Evolutionary conservation across 2,329 filamentous ascomycete species (phyloP).

Genomic region (Beauveria caledonica): DNA sequence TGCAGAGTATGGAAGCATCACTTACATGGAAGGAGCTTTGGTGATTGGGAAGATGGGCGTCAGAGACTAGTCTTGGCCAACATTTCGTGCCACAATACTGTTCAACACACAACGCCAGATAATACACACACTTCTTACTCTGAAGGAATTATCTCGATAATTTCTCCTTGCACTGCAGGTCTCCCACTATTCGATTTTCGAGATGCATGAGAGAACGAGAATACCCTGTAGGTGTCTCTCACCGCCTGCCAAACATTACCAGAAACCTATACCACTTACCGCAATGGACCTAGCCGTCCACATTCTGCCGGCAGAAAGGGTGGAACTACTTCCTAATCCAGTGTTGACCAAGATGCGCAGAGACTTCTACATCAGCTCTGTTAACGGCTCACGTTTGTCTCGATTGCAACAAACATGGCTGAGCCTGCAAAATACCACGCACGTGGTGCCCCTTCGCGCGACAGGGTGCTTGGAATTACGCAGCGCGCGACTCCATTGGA

Average conservation of each 20-base stretch:
- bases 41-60: neutral
- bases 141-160: no score
- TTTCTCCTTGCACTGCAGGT: neutral
- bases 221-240: neutral
- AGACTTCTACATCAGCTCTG: constrained; percentile 1
- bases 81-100: neutral
- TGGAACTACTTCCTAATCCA: neutral
- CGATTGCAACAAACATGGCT: constrained; percentile 19
- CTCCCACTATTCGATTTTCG: neutral
- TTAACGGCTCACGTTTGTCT: neutral
- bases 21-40: neutral
- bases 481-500: constrained; percentile 30
- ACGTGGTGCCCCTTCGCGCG: constrained; percentile 26
- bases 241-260: neutral
- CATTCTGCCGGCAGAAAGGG: constrained; percentile 20
- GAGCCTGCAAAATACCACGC: constrained; percentile 23
- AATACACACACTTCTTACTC: neutral
- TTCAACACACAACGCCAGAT: neutral
- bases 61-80: no score
- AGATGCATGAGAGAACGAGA: neutral
- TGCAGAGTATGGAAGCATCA: neutral
- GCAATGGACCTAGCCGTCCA: neutral
- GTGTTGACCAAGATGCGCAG: neutral
- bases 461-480: constrained; percentile 31
- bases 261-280: neutral